Conservation (phyloP, 1,139 yeast genomes). For the Suhomyces chickasaworum region DNA sequence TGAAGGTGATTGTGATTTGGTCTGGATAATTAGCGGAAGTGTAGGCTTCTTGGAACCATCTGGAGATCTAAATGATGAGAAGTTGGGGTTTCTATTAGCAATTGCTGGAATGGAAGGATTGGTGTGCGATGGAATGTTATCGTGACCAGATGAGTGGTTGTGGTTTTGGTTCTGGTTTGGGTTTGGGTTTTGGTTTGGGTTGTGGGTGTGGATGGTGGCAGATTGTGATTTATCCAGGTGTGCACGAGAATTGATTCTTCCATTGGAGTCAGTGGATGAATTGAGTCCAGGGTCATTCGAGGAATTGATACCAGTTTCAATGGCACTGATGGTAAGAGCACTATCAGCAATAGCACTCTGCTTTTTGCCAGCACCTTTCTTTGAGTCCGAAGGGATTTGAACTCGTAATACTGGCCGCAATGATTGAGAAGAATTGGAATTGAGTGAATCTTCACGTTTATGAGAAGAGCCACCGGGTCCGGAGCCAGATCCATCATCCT, state of each 20-base stretch:
- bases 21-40: slow-evolving; percentile 42
- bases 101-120: slow-evolving; percentile 19
- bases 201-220: slow-evolving; percentile 6
- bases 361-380: slow-evolving; percentile 17
- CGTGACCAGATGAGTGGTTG: background rate
- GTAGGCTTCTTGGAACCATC: slow-evolving; percentile 38
- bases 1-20: slow-evolving; percentile 47
- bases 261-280: slow-evolving; percentile 6
- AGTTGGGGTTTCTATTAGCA: slow-evolving; percentile 25
- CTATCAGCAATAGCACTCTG: slow-evolving; percentile 23
- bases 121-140: background rate
- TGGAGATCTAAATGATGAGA: slow-evolving; percentile 40
- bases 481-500: slow-evolving; percentile 9
- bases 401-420: slow-evolving; percentile 53
- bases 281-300: slow-evolving; percentile 9
- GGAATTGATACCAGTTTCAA: slow-evolving; percentile 26
- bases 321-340: slow-evolving; percentile 43
- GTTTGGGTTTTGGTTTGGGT: slow-evolving; percentile 1
- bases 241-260: slow-evolving; percentile 6
- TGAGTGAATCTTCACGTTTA: slow-evolving; percentile 18
- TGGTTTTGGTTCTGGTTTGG: slow-evolving; percentile 1
- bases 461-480: slow-evolving; percentile 8
- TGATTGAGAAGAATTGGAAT: slow-evolving; percentile 13
- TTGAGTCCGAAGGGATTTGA: slow-evolving; percentile 50
- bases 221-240: slow-evolving; percentile 9